Evolutionary conservation across 2,329 filamentous ascomycete species (phyloP), one percentile per base, ranked within the genome.

Genomic region (Acarospora socialis): DNA sequence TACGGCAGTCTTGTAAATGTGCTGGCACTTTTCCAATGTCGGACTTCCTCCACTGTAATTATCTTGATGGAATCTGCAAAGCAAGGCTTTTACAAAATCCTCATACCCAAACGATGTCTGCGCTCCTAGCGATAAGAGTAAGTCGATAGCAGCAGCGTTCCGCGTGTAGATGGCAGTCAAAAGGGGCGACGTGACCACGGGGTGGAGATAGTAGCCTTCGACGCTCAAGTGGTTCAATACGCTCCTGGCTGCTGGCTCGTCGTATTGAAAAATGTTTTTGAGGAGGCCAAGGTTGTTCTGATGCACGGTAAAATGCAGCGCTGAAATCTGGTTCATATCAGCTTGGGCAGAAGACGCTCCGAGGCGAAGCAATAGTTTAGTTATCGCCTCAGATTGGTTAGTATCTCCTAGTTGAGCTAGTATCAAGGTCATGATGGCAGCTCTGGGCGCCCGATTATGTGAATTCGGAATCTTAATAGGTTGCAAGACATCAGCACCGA

Each of bases 331-430:
- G 6, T 66, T 57, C 21, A 69, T 48, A 42, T 87, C 81, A 1
- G 75, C 81, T 50, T 90, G 81, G 0, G 77, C 70, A 20, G 66
- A 73, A 1, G 77, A 78, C 2, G 80, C 80, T 1, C 81, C 81
- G 2, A 84, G 64, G 27, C 68, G 63, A 18, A 92, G 55, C 6
- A 92, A 63, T 0, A 70, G 63, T 28, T 65, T 57, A 1, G 68
- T 63, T 68, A 86, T 86, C 9, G 63, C 61, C 38, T 68, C 67
- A 1, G 77, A 75, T 43, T 75, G 66, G 2, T 75, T 66, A 0
- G 63, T 43, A 0, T 78, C 70, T 4, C 86, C 66, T 7, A 66
- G 57, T 17, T 81, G 55, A 1, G 77, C 70, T n/a, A 92, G 61
- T 1, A 73, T 66, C 5, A 87, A 56, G 0, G 75, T 78, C 29